These are phyloP conservation scores for Gaertneriomyces semiglobifer DNA, from an alignment of 192 early-diverging fungal species.

Conservation along the genomic window DNA sequence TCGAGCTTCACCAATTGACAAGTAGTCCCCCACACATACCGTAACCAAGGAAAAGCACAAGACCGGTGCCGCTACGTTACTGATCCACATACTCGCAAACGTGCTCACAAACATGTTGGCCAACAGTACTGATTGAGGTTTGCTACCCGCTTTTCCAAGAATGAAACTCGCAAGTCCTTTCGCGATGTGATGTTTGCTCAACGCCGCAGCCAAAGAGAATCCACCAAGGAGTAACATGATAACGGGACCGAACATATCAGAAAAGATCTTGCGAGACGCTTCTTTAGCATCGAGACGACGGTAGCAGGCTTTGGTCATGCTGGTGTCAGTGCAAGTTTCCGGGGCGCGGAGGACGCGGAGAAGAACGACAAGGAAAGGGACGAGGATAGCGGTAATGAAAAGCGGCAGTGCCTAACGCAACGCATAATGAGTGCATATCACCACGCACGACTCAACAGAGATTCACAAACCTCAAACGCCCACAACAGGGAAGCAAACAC, in stretches of 20 bases:
- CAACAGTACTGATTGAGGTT: constrained; percentile 77
- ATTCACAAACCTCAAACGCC: constrained; percentile 77
- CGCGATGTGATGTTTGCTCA: constrained; percentile 95
- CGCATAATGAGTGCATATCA: background rate
- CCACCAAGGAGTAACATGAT: constrained; percentile 95
- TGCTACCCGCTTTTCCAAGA: constrained; percentile 85
- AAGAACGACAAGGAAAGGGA: constrained; percentile 81
- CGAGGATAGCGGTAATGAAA: constrained; percentile 84
- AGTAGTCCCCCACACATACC: constrained; percentile 5
- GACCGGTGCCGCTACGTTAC: constrained; percentile 94
- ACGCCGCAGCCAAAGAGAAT: constrained; percentile 87
- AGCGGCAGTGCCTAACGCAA: constrained; percentile 72
- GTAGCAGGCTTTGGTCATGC: background rate
- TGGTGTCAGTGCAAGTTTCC: constrained; percentile 23
- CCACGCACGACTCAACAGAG: background rate
- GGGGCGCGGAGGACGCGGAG: constrained; percentile 75
- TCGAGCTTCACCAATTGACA: background rate
- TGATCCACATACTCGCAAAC: constrained; percentile 98
- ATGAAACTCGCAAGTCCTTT: constrained; percentile 83
- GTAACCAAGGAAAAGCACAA: constrained; percentile 89
- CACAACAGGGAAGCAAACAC: constrained; percentile 86
- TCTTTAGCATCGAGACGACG: constrained; percentile 66
- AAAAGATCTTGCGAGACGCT: constrained; percentile 81
- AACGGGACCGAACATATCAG: constrained; percentile 91
- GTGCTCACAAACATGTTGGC: constrained; percentile 96